Evolutionary conservation across 179 eudicot species (phyloP).

Genomic region (Beta macrorhiza): DNA sequence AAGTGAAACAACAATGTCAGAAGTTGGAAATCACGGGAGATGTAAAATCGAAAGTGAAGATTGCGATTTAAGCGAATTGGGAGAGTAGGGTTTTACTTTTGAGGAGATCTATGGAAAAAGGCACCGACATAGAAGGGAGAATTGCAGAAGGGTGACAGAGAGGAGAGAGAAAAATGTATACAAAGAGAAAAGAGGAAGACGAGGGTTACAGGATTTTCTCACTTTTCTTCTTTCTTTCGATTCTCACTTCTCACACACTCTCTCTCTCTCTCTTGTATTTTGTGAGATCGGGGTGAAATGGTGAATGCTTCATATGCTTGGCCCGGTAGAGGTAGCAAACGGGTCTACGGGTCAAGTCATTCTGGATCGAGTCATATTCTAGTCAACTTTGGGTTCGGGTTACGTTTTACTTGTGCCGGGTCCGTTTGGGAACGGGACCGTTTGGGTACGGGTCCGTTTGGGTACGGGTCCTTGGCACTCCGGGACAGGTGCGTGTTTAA

Average conservation of each 20-base stretch:
- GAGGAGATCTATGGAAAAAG: conserved; percentile 13
- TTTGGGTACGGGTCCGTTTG: too few species aligned
- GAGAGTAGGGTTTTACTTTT: neutral
- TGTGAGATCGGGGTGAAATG: neutral
- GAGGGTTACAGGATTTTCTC: neutral
- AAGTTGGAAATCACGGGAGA: conserved; percentile 11
- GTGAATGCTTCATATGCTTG: too few species aligned
- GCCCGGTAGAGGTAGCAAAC: too few species aligned
- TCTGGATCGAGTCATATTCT: too few species aligned
- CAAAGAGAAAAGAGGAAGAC: neutral
- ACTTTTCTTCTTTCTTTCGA: neutral
- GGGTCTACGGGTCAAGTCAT: too few species aligned
- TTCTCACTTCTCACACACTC: neutral
- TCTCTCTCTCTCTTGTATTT: neutral
- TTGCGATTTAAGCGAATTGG: neutral
- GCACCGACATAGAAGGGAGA: conserved; percentile 20
- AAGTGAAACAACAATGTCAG: neutral
- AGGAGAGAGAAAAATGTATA: neutral
- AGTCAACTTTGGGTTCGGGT: too few species aligned
- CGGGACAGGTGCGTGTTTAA: too few species aligned
- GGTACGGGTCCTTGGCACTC: too few species aligned
- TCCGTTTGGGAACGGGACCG: too few species aligned
- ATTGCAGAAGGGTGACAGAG: conserved; percentile 10
- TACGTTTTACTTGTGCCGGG: too few species aligned
- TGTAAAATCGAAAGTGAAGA: neutral